These are phyloP conservation scores for Malus orientalis DNA, from an alignment of 306 rosid species.

Conservation along the genomic window DNA sequence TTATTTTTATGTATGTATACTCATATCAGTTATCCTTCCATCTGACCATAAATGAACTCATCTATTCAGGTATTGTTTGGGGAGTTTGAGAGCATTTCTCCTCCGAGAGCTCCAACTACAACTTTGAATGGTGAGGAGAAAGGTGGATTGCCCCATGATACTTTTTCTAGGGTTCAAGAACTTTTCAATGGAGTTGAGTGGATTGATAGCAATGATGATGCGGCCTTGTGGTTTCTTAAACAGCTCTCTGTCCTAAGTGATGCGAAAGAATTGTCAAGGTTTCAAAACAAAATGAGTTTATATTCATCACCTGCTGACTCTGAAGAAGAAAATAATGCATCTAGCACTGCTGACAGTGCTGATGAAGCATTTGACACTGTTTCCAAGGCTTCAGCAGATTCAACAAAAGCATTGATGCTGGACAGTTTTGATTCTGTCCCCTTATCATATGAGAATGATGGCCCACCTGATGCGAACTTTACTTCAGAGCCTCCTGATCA, in stretches of 20 bases:
- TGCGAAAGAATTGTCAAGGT: slow-evolving; percentile 69
- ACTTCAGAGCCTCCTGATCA: slow-evolving; percentile 32
- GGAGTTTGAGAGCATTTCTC: slow-evolving; percentile 77
- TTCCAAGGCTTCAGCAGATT: slow-evolving; percentile 46
- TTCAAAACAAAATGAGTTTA: slow-evolving; percentile 66
- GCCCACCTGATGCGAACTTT: slow-evolving; percentile 24
- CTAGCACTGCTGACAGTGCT: slow-evolving; percentile 89
- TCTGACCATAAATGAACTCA: slow-evolving; percentile 22
- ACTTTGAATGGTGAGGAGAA: slow-evolving; percentile 88
- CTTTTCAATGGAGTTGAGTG: slow-evolving; percentile 85
- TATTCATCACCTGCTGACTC: slow-evolving; percentile 83
- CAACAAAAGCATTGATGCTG: slow-evolving; percentile 31
- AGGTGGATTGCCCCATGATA: slow-evolving; percentile 95
- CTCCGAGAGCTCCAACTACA: slow-evolving; percentile 62
- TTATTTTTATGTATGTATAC: not conserved
- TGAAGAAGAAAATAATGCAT: slow-evolving; percentile 81
- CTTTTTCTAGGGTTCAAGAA: slow-evolving; percentile 96
- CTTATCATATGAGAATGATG: slow-evolving; percentile 36
- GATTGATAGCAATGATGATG: slow-evolving; percentile 83
- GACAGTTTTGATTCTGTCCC: slow-evolving; percentile 38
- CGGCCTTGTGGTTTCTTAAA: slow-evolving; percentile 87
- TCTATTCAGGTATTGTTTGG: slow-evolving; percentile 82
- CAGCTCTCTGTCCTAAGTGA: slow-evolving; percentile 73
- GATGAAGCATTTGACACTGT: slow-evolving; percentile 76
- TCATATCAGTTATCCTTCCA: not conserved